phyloP scores from a whole-genome alignment of 108 stramenopile genomes.

The Fragilaria radians region DNA sequence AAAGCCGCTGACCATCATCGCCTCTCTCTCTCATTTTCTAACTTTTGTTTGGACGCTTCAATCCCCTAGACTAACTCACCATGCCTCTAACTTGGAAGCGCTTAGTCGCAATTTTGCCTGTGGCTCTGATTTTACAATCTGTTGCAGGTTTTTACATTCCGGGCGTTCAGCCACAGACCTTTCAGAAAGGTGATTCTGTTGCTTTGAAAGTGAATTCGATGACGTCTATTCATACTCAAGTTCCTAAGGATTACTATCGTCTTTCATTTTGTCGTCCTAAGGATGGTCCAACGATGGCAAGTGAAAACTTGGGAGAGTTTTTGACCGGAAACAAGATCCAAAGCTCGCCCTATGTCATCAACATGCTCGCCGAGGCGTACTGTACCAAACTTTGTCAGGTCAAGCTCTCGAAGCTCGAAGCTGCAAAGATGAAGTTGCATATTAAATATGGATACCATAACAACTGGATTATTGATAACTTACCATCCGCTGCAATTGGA shows the following conservation, averaged over 20 bases:
- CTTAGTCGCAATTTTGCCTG: too few species aligned
- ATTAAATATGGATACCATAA: conserved; percentile 89
- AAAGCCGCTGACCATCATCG: too few species aligned
- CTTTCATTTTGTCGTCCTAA: conserved; percentile 92
- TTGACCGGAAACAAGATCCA: conserved; percentile 97
- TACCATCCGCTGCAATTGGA: conserved; percentile 88
- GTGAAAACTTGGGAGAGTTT: conserved; percentile 88
- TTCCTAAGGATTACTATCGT: conserved; percentile 94
- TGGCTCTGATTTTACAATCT: background rate
- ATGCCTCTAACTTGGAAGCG: too few species aligned
- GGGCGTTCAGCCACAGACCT: conserved; percentile 78
- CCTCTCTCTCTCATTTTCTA: too few species aligned
- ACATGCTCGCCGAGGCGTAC: conserved; percentile 85
- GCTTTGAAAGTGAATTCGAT: conserved; percentile 85
- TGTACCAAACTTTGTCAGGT: conserved; percentile 71
- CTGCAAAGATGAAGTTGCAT: conserved; percentile 50
- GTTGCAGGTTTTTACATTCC: conserved; percentile 73
- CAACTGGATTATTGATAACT: conserved; percentile 99
- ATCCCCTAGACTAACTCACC: too few species aligned
- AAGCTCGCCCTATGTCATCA: conserved; percentile 86
- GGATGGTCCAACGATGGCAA: conserved; percentile 83
- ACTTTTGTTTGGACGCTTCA: too few species aligned
- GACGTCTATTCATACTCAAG: conserved; percentile 88
- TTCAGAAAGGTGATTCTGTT: conserved; percentile 55
- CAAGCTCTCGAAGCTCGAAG: conserved; percentile 43